These are phyloP conservation scores for Pleurotus djamor DNA, from an alignment of 768 basidiomycete species.

Conservation along the genomic window DNA sequence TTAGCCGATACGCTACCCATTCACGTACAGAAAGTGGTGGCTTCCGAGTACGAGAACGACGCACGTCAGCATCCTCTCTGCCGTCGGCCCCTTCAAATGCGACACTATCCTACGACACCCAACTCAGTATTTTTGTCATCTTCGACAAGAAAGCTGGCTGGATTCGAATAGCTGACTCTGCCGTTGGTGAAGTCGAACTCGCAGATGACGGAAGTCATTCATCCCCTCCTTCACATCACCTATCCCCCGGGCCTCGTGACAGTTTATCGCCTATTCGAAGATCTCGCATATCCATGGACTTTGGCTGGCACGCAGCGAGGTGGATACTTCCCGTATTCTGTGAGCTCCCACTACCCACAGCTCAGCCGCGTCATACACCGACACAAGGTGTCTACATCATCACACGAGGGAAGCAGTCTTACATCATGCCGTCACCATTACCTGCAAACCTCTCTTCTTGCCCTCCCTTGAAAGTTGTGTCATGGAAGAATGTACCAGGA, in stretches of 20 bases:
- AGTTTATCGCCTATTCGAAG: conserved; percentile 28
- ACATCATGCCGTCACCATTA: conserved; percentile 66
- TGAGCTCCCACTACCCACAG: conserved; percentile 39
- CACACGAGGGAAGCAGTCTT: conserved; percentile 68
- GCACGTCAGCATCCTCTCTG: conserved; percentile 21
- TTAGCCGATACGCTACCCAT: conserved; percentile 31
- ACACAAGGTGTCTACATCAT: conserved; percentile 56
- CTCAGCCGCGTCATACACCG: conserved; percentile 21
- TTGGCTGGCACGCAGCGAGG: conserved; percentile 24
- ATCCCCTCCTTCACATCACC: conserved; percentile 14
- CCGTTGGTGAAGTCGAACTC: conserved; percentile 76
- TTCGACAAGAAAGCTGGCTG: conserved; percentile 90
- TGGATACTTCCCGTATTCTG: conserved; percentile 53
- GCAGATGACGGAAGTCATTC: conserved; percentile 37
- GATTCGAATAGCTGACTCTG: conserved; percentile 78
- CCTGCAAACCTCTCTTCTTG: conserved; percentile 44
- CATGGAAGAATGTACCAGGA: conserved; percentile 60
- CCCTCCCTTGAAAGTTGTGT: conserved; percentile 51
- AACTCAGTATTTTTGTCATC: conserved; percentile 76
- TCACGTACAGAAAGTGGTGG: conserved; percentile 39
- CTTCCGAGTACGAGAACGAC: conserved; percentile 27
- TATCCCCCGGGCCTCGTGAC: conserved; percentile 20
- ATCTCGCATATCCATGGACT: conserved; percentile 34
- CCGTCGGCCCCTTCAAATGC: conserved; percentile 23
- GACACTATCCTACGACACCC: conserved; percentile 55